Base-by-base conservation (phyloP, 805 yeast species). In the Metschnikowia similis region DNA sequence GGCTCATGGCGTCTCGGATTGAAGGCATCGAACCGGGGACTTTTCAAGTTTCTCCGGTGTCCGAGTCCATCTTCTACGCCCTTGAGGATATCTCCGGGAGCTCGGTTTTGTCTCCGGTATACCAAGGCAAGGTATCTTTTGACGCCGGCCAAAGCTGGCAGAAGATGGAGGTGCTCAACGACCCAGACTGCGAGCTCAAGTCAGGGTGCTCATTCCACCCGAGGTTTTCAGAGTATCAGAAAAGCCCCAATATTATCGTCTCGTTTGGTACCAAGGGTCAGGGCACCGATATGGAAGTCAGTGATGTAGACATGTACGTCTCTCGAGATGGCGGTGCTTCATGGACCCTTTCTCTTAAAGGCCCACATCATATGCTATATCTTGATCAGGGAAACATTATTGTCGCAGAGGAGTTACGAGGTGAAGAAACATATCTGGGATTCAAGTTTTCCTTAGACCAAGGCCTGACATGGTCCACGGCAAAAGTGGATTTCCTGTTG, bases 371-470 rank as follows among this genome's bases (percentile, higher is more conserved):
- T 3, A 81, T 79, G 53, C 75, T 82, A 1, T 83, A 82, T 67
- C 96, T 92, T 42, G 95, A 89, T 65, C 80, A 79, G 51, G 96
- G 96, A 32, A 86, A 88, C 59, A 65, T 89, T 9, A 76, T 87
- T 14, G 64, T 85, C 30, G 45, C 45, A 11, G 9, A 9, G 7
- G 21, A 21, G 5, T 21, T 21, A 4, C 21, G 21, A 21, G 5
- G 4, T 21, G 21, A 21, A 4, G 21, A 2, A 8, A 16, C 11
- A 32, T 41, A 9, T 37, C 45, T 31, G 45, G 34, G 34, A 26
- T 54, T 74, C 35, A 61, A 58, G 35, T 89, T 75, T 58, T 83
- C 95, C 0, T 61, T 83, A 11, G 91, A 89, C 62, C 89, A 86
- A 61, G 96, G 96, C 40, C 62, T 71, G 32, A 65, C 84, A 2